phyloP scores from a whole-genome alignment of 192 early-diverging fungal species.

The Cetraspora pellucida region DNA sequence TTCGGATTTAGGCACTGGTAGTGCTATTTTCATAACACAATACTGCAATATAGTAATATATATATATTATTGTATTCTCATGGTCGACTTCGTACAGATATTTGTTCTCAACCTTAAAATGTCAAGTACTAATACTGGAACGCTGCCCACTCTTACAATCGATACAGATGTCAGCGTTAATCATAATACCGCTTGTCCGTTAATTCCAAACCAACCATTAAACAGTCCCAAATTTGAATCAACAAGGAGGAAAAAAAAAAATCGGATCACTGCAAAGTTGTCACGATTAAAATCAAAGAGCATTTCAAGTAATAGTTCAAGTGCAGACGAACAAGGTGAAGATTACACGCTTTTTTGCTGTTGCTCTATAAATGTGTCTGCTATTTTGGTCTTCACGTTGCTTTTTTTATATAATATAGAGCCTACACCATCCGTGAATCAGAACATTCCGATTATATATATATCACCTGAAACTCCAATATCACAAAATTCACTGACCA shows the following conservation, averaged over 20 bases:
- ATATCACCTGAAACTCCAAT: too few species aligned
- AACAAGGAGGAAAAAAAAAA: neutral
- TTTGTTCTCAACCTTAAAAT: too few species aligned
- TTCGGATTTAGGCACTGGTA: too few species aligned
- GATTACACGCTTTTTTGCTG: neutral
- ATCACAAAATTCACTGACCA: too few species aligned
- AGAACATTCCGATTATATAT: too few species aligned
- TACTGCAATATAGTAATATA: too few species aligned
- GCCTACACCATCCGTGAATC: too few species aligned
- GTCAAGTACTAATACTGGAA: too few species aligned
- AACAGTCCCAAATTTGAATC: neutral
- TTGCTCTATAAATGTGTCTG: neutral
- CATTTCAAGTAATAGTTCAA: neutral
- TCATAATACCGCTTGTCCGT: neutral
- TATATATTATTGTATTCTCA: too few species aligned
- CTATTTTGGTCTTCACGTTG: neutral
- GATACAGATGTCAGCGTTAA: neutral
- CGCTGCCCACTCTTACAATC: neutral
- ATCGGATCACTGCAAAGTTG: neutral
- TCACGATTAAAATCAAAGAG: neutral
- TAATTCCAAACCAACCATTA: neutral
- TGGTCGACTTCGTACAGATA: too few species aligned
- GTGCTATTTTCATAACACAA: too few species aligned
- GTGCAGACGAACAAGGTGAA: slow-evolving; percentile 11
- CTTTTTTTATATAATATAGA: neutral